phyloP scores from a whole-genome alignment of 345 rosid genomes.

The Eucalyptus albens region DNA sequence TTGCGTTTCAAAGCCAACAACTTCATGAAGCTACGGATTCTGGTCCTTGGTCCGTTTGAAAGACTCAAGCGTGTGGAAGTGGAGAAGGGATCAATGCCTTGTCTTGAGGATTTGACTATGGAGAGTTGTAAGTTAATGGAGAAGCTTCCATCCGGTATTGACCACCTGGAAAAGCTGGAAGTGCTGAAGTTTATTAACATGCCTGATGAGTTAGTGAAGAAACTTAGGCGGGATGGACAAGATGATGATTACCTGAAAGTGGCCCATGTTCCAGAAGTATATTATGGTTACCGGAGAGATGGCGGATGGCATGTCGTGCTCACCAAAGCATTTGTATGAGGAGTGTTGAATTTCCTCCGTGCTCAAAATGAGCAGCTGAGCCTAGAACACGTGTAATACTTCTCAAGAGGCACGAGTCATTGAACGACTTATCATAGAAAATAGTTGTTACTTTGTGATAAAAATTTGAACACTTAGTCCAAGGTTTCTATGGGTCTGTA shows the following conservation, averaged over 20 bases:
- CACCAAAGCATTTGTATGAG: neutral
- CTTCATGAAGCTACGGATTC: constrained; percentile 7
- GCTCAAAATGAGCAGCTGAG: neutral
- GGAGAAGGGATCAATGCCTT: constrained; percentile 14
- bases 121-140: constrained; percentile 2
- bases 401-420: neutral
- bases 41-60: constrained; percentile 9
- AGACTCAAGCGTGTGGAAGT: neutral
- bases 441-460: neutral
- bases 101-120: constrained; percentile 5
- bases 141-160: constrained; percentile 7
- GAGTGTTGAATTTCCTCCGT: neutral
- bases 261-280: constrained; percentile 13
- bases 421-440: neutral
- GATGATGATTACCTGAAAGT: constrained; percentile 4
- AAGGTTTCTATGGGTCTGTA: neutral
- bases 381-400: neutral
- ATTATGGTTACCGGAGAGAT: constrained; percentile 2
- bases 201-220: constrained; percentile 13
- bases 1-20: constrained; percentile 3
- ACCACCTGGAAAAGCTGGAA: constrained; percentile 7
- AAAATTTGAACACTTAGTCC: neutral
- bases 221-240: neutral
- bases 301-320: constrained; percentile 7
- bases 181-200: constrained; percentile 11